Percentiles rank a stretch among this genome's conserved stretches.
phyloP scores from a whole-genome alignment of 495 filamentous ascomycete genomes.

The Ramalina intermedia region DNA sequence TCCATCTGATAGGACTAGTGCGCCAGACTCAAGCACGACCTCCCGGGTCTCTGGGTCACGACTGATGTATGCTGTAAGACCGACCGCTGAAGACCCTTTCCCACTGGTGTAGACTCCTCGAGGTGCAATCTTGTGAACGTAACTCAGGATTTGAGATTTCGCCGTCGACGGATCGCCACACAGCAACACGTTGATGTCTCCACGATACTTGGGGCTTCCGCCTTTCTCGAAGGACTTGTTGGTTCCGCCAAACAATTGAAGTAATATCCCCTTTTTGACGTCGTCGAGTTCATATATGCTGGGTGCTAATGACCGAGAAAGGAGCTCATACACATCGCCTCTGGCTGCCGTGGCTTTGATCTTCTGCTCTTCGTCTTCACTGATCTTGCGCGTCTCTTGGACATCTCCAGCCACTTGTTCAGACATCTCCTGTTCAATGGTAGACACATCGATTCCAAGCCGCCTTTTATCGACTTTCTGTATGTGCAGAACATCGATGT shows the following conservation, averaged over 20 bases:
- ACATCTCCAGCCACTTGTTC: constrained; percentile 60
- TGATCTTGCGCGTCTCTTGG: constrained; percentile 69
- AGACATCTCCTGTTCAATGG: constrained; percentile 70
- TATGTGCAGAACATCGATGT: constrained; percentile 86
- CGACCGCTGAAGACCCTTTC: constrained; percentile 92
- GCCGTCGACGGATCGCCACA: constrained; percentile 94
- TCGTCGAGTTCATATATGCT: constrained; percentile 98
- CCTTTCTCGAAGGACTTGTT: constrained; percentile 97
- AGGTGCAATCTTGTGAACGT: constrained; percentile 94
- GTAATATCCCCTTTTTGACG: constrained; percentile 92
- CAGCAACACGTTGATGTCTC: constrained; percentile 92
- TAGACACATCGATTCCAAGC: constrained; percentile 81
- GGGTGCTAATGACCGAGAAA: constrained; percentile 82
- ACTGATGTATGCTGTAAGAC: constrained; percentile 95
- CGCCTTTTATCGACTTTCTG: constrained; percentile 93
- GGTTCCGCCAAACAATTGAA: constrained; percentile 95
- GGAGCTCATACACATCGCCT: constrained; percentile 84
- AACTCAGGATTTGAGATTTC: constrained; percentile 87
- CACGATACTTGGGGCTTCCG: constrained; percentile 85
- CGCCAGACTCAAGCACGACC: constrained; percentile 91
- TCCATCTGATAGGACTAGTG: constrained; percentile 86
- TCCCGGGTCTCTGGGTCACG: constrained; percentile 90
- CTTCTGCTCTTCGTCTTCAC: constrained; percentile 80
- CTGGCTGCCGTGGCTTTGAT: constrained; percentile 71
- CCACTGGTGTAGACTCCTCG: constrained; percentile 95